A percentile compares a stretch with the other conserved stretches of the same genome.
Conservation (phyloP, 208 protist species). For the Leishmania lainsoni region DNA sequence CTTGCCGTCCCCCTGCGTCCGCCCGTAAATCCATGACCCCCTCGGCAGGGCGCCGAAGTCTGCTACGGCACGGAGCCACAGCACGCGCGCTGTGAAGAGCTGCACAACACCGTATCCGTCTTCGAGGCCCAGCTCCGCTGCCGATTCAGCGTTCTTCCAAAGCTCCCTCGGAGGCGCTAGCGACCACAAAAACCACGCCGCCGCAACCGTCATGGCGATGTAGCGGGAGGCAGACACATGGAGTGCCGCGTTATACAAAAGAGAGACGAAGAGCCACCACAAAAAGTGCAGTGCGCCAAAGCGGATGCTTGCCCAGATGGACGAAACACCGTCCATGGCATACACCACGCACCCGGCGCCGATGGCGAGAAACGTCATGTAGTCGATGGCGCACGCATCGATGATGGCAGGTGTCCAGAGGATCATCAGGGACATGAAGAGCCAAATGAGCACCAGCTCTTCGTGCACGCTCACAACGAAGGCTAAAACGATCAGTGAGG, state of each 20-base stretch:
- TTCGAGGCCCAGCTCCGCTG: conserved; percentile 19
- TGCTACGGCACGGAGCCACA: conserved; percentile 32
- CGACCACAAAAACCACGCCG: conserved; percentile 33
- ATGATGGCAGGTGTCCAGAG: conserved; percentile 86
- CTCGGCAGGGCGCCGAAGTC: conserved; percentile 23
- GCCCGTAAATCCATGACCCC: conserved; percentile 25
- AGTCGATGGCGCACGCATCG: conserved; percentile 72
- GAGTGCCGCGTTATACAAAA: conserved; percentile 49
- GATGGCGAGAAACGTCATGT: conserved; percentile 62
- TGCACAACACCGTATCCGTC: conserved; percentile 20
- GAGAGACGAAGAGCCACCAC: conserved; percentile 63
- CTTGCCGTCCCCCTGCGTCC: conserved; percentile 16
- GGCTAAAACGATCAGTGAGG: conserved; percentile 57
- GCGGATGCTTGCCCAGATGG: conserved; percentile 36
- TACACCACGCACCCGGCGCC: conserved; percentile 41
- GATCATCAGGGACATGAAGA: conserved; percentile 73
- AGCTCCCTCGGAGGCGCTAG: conserved; percentile 25
- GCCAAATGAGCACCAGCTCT: conserved; percentile 85
- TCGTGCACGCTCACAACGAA: conserved; percentile 88
- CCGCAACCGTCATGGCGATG: conserved; percentile 40
- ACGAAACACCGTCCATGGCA: conserved; percentile 50
- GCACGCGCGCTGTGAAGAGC: conserved; percentile 24
- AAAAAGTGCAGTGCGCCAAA: conserved; percentile 53
- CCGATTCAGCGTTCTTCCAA: conserved; percentile 14
- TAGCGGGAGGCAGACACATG: conserved; percentile 59